Base-by-base conservation (phyloP, 1,284 basidiomycete genomes). In the Boletus albobrunnescens region DNA sequence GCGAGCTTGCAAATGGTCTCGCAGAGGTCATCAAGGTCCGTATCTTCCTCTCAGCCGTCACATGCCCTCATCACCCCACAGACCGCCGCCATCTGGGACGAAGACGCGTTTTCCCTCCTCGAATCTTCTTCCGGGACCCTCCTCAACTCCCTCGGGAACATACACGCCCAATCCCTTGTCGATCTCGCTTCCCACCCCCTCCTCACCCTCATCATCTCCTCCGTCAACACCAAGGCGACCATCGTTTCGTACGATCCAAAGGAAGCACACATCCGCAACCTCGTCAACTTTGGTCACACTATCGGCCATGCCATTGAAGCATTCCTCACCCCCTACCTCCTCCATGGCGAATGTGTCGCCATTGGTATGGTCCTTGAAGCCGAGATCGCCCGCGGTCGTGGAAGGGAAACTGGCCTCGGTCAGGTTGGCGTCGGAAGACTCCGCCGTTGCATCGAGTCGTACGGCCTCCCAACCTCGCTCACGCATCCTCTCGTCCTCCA, bases 1-100 rank as follows among this genome's bases (percentile, higher is more conserved):
- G 96, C 52, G 96, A 99, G 67, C 94, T 98, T 57, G 90, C 91
- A 36, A 99, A 99, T 64, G 95, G 95, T 38, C 97, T 99, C 91
- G 94, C 96, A 2, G 95, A 99, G 68, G 90, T 98, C 4, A 84
- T 99, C 68, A 99, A 98, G 80, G 92, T 90, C 50, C 23, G 50
- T 50, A 11, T 13, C 41, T 28, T 13, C 44, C 50, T 16, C 41
- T 14, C 41, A 30, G 36, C 47, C 37, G 9, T 46, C 39, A 3
- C 44, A 4, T 1, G 7, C 19, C 37, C 47, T 46, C 45, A 56
- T 20, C n/a, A 14, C 11, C n/a, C 11, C 33, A 7, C 61, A 94
- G 92, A 97, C 94, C 22, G 94, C 94, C 4, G 94, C 93, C 9
- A 97, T 97, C 59, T 95, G 94, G 93, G 82, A 92, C 67, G 91